A percentile compares a stretch with the other conserved stretches of the same genome.
Evolutionary conservation across 805 yeast genomes (phyloP).

Genomic region (Lipomyces kockii): DNA sequence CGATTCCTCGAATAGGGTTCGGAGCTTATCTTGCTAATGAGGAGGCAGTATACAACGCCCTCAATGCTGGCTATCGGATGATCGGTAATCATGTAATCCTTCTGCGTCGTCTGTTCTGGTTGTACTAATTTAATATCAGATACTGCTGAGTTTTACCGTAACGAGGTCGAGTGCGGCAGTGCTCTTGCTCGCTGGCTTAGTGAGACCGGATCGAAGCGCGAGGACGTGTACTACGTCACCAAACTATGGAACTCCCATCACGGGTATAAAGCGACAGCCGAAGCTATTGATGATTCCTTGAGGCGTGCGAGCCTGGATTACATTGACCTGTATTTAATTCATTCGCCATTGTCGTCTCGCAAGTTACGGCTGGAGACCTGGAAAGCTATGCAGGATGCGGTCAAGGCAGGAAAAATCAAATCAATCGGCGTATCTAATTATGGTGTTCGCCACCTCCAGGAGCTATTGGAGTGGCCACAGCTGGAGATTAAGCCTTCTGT

Average conservation of each 20-base stretch:
- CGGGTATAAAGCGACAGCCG: conserved; percentile 61
- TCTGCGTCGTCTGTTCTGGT: not conserved
- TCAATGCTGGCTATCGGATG: conserved; percentile 71
- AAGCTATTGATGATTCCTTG: conserved; percentile 63
- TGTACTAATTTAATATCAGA: conserved; percentile 40
- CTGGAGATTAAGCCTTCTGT: conserved; percentile 63
- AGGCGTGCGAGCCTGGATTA: conserved; percentile 61
- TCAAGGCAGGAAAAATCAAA: conserved; percentile 52
- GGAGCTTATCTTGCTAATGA: conserved; percentile 24
- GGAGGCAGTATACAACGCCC: conserved; percentile 60
- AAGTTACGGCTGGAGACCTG: conserved; percentile 54
- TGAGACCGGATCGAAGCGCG: conserved; percentile 56
- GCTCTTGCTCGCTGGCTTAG: conserved; percentile 52
- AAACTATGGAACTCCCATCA: conserved; percentile 69
- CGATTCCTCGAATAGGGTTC: conserved; percentile 26
- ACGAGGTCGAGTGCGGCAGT: conserved; percentile 63
- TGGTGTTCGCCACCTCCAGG: conserved; percentile 61
- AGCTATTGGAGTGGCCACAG: conserved; percentile 54
- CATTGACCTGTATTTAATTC: conserved; percentile 72
- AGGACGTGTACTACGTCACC: conserved; percentile 66
- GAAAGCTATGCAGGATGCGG: conserved; percentile 61
- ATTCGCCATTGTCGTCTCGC: conserved; percentile 49
- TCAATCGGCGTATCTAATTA: conserved; percentile 69
- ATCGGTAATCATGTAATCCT: conserved; percentile 47
- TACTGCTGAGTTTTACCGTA: conserved; percentile 68